Base-by-base conservation (phyloP, 1,139 yeast genomes). In the Nadsonia starkeyi-henricii region DNA sequence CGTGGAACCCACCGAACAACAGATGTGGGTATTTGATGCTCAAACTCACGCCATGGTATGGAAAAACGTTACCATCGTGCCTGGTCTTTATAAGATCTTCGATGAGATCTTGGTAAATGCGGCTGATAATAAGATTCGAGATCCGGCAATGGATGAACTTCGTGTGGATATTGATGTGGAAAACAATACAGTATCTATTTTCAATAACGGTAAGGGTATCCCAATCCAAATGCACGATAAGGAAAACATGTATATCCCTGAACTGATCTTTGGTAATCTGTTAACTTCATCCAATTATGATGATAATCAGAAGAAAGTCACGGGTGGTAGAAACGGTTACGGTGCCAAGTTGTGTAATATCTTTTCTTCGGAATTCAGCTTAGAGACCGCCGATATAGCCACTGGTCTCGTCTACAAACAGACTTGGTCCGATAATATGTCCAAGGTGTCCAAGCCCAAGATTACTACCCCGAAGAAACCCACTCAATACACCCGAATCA, bases 271-370 rank as follows among this genome's bases (percentile, higher is more conserved):
- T 65, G 99, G 99, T 51, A 88, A 91, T 61, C 75, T 93, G 54
- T 75, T 93, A 58, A 93, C 98, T 0, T 89, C 97, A 2, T 85
- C 96, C 36, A 93, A 93, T 65, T 93, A 93, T 64, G 96, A 93
- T 62, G 98, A 93, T 62, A 79, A 91, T 55, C 84, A 91, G 61
- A 85, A 85, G 68, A 93, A 93, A 64, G 97, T 93, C 26, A 86
- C 96, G 1, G 99, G 98, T 70, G 99, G 99, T 66, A 79, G 99
- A 72, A 93, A 93, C 63, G 98, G 98, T 55, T 93, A 79, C 63
- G 99, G 99, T 66, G 98, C 99, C 46, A 93, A 93, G 65, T 66
- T 93, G 64, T 85, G 94, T 74, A 84, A 93, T 67, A 85, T 93
- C 57, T 86, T 86, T 62, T 88, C 96, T 20, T 84, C 89, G 2